A percentile compares a stretch with the other conserved stretches of the same genome.
Conservation (phyloP, 2,329 filamentous ascomycete species). For the Chaetomiaceae sp. region DNA sequence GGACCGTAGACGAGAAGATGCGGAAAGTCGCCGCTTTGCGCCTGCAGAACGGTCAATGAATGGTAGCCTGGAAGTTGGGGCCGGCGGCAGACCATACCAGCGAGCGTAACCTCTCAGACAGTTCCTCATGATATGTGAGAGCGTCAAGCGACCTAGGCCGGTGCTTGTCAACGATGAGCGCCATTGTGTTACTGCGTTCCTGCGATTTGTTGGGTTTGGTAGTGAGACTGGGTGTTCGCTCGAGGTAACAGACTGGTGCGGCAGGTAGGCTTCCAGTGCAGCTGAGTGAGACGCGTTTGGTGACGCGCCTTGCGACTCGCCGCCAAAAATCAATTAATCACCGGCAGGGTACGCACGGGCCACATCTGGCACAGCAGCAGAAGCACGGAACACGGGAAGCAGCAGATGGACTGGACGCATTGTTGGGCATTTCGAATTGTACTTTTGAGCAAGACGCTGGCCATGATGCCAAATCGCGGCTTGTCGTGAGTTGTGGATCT, state of each 20-base stretch:
- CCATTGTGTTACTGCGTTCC: slow-evolving; percentile 40
- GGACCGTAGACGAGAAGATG: slow-evolving; percentile 96
- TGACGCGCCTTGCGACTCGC: slow-evolving; percentile 13
- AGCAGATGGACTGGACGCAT: background rate
- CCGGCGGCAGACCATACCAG: slow-evolving; percentile 52
- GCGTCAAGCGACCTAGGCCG: slow-evolving; percentile 67
- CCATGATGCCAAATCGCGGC: too few species aligned
- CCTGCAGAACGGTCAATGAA: slow-evolving; percentile 46
- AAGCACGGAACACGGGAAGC: too few species aligned
- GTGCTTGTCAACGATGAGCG: slow-evolving; percentile 66
- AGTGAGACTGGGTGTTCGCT: too few species aligned
- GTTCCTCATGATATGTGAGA: slow-evolving; percentile 80
- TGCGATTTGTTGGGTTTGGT: background rate
- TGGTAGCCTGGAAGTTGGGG: slow-evolving; percentile 2
- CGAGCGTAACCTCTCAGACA: slow-evolving; percentile 80
- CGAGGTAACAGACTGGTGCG: too few species aligned
- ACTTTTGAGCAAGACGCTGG: too few species aligned
- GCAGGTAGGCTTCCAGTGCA: too few species aligned
- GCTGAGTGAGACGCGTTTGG: slow-evolving; percentile 18
- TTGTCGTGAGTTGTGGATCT: too few species aligned
- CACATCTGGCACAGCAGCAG: slow-evolving; percentile 1
- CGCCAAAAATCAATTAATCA: slow-evolving; percentile 20
- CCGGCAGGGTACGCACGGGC: slow-evolving; percentile 21
- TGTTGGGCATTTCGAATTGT: too few species aligned
- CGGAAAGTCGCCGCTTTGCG: slow-evolving; percentile 94